These are phyloP conservation scores for Whalleya microplaca DNA, from an alignment of 2,329 filamentous ascomycete genomes.

Conservation along the genomic window DNA sequence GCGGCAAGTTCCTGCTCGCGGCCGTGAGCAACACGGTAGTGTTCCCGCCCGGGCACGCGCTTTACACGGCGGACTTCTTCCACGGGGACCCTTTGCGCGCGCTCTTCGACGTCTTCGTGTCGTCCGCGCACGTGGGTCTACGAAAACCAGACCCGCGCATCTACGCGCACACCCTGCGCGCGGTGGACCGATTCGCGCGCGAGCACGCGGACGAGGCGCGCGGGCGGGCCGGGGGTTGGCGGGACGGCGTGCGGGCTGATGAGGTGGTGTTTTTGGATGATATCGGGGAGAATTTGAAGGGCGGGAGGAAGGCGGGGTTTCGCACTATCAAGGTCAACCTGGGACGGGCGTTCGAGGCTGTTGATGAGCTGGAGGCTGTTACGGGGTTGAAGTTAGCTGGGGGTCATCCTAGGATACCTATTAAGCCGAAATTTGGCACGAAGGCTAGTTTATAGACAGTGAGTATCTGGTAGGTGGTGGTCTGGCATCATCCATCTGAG, in stretches of 20 bases:
- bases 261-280: slow-evolving; percentile 91
- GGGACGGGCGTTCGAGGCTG: slow-evolving; percentile 78
- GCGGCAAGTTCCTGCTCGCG: slow-evolving; percentile 71
- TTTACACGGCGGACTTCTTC: slow-evolving; percentile 58
- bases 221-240: slow-evolving; percentile 48
- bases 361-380: slow-evolving; percentile 75
- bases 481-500: neutral
- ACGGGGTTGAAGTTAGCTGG: slow-evolving; percentile 70
- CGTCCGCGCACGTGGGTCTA: slow-evolving; percentile 82
- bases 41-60: slow-evolving; percentile 75
- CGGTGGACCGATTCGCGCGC: slow-evolving; percentile 66
- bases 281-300: slow-evolving; percentile 91
- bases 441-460: slow-evolving; percentile 49
- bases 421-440: slow-evolving; percentile 42
- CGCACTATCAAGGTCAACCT: slow-evolving; percentile 83
- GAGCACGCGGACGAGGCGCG: slow-evolving; percentile 48
- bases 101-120: slow-evolving; percentile 86
- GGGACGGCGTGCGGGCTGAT: slow-evolving; percentile 56
- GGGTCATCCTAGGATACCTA: slow-evolving; percentile 53
- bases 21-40: slow-evolving; percentile 90
- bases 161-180: slow-evolving; percentile 72
- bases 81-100: slow-evolving; percentile 59
- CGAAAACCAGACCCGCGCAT: slow-evolving; percentile 85
- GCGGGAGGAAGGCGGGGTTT: slow-evolving; percentile 74
- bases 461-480: neutral